These are phyloP conservation scores for Pleodorina starrii DNA, from an alignment of 139 green algal species.

Conservation along the genomic window DNA sequence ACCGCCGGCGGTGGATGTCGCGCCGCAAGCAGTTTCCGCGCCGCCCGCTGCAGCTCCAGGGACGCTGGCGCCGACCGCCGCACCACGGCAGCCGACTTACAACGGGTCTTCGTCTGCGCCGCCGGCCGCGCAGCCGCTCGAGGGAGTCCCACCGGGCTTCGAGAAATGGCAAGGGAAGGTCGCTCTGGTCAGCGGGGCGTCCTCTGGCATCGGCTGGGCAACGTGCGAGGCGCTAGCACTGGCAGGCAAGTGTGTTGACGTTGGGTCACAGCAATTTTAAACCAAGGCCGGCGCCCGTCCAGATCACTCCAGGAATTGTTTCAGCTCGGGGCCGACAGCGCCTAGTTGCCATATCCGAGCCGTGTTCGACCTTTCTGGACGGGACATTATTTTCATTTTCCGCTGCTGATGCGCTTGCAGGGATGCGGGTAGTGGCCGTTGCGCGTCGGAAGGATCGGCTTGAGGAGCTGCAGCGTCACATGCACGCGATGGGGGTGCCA, in stretches of 20 bases:
- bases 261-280: too few species aligned
- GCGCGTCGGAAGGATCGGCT: constrained; percentile 79
- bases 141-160: constrained; percentile 42
- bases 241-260: constrained; percentile 57
- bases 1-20: neutral
- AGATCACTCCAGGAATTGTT: too few species aligned
- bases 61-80: neutral
- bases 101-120: neutral
- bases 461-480: constrained; percentile 80
- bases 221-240: constrained; percentile 71
- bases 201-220: constrained; percentile 82
- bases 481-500: constrained; percentile 70
- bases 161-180: constrained; percentile 78
- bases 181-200: constrained; percentile 86
- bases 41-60: neutral
- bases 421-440: constrained; percentile 87
- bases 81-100: neutral
- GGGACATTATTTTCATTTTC: too few species aligned
- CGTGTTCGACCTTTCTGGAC: too few species aligned
- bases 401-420: too few species aligned
- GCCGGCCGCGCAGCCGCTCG: neutral
- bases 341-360: too few species aligned
- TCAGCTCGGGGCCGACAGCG: too few species aligned
- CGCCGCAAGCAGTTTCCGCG: neutral
- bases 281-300: too few species aligned